phyloP scores from a whole-genome alignment of 176 grass and related monocot species.

The Aegilops speltoides region DNA sequence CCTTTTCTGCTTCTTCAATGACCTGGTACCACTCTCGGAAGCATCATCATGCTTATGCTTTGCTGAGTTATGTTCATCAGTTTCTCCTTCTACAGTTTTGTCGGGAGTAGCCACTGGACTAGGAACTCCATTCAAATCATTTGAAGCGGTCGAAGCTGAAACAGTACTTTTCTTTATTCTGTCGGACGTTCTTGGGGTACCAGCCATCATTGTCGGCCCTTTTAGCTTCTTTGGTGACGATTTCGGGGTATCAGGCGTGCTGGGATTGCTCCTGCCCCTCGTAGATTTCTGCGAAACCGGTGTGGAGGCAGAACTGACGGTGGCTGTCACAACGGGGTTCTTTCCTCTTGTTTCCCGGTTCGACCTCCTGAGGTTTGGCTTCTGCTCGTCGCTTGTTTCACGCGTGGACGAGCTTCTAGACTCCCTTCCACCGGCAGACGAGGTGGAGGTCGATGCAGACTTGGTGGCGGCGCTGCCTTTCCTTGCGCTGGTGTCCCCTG shows the following conservation, averaged over 20 bases:
- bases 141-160: conserved; percentile 20
- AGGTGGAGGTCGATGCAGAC: not conserved
- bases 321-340: not conserved
- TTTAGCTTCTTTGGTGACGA: conserved; percentile 17
- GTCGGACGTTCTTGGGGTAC: conserved; percentile 13
- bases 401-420: not conserved
- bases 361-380: conserved; percentile 66
- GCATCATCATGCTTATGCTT: not conserved
- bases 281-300: conserved; percentile 18
- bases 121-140: conserved; percentile 21
- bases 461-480: not conserved
- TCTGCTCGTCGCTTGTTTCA: not conserved
- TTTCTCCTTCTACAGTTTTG: conserved; percentile 24
- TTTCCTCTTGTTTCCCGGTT: conserved; percentile 50
- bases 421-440: conserved; percentile 28
- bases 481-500: not conserved
- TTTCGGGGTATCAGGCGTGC: conserved; percentile 11
- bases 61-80: not conserved
- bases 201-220: not conserved
- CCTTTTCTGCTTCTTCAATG: conserved; percentile 42
- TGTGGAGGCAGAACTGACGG: not conserved
- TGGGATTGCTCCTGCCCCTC: conserved; percentile 1
- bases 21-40: not conserved
- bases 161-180: not conserved
- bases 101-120: not conserved